phyloP scores from a whole-genome alignment of 139 green algal species.

The Haematococcus lacustris region DNA sequence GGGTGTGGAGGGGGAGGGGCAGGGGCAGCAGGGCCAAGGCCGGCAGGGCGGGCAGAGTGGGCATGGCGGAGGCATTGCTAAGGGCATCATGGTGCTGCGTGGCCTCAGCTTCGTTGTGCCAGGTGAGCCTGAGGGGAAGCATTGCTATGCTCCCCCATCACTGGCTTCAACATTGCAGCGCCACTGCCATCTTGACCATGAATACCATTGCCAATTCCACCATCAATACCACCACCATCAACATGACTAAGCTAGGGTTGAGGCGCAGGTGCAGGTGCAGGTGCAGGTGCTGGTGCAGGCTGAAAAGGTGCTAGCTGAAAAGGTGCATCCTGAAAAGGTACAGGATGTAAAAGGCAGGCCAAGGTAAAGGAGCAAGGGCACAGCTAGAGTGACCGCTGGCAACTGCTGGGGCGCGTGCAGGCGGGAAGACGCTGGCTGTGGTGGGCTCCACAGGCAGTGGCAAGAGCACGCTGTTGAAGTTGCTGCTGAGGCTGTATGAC shows the following conservation, averaged over 20 bases:
- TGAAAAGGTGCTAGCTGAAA: background rate
- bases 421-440: slow-evolving; percentile 62
- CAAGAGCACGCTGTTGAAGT: slow-evolving; percentile 77
- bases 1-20: no score
- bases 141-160: no score
- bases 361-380: background rate
- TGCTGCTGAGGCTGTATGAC: slow-evolving; percentile 89
- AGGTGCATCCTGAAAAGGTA: background rate
- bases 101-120: slow-evolving; percentile 26
- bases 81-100: no score
- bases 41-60: no score
- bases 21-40: no score
- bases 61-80: no score
- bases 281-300: no score
- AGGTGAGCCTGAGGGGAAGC: no score
- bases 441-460: slow-evolving; percentile 78
- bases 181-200: background rate
- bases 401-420: slow-evolving; percentile 1
- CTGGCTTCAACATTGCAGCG: no score
- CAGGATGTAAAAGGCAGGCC: background rate
- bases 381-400: background rate
- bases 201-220: no score
- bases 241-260: slow-evolving; percentile 27
- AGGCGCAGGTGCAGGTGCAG: slow-evolving; percentile 32
- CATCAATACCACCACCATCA: background rate